Conservation (phyloP, 495 filamentous ascomycete species). For the Penicillium crystallinum region DNA sequence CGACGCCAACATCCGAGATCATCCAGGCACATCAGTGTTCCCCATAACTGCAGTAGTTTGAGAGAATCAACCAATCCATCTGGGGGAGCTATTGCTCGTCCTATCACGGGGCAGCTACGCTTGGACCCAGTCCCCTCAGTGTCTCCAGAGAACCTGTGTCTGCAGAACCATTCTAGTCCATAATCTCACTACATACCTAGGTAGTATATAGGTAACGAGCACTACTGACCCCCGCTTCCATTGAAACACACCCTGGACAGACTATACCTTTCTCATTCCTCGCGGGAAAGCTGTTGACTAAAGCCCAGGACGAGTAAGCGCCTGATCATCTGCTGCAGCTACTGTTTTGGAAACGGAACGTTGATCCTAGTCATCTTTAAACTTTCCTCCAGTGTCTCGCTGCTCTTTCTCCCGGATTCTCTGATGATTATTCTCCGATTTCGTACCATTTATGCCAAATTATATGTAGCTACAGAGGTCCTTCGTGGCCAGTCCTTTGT, state of each 20-base stretch:
- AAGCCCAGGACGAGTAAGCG: neutral
- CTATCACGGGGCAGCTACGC: neutral
- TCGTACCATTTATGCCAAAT: no score
- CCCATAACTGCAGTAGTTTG: slow-evolving; percentile 1
- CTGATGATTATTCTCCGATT: no score
- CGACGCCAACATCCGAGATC: slow-evolving; percentile 5
- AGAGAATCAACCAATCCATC: neutral
- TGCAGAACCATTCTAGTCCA: neutral
- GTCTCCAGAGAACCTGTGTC: neutral
- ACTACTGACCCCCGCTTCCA: neutral
- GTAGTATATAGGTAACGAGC: neutral
- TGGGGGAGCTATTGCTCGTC: neutral
- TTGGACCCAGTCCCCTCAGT: neutral
- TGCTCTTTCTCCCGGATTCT: neutral
- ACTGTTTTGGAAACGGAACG: slow-evolving; percentile 15
- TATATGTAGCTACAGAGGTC: no score
- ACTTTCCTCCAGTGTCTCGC: neutral
- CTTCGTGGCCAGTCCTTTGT: no score
- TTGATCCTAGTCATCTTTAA: neutral
- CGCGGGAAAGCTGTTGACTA: no score
- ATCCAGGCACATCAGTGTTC: slow-evolving; percentile 1
- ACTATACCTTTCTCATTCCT: neutral
- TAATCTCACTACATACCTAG: neutral
- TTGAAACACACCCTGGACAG: neutral
- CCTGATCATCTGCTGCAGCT: slow-evolving; percentile 1